phyloP scores from a whole-genome alignment of 129 eudicot species.

The Scalesia atractyloides region DNA sequence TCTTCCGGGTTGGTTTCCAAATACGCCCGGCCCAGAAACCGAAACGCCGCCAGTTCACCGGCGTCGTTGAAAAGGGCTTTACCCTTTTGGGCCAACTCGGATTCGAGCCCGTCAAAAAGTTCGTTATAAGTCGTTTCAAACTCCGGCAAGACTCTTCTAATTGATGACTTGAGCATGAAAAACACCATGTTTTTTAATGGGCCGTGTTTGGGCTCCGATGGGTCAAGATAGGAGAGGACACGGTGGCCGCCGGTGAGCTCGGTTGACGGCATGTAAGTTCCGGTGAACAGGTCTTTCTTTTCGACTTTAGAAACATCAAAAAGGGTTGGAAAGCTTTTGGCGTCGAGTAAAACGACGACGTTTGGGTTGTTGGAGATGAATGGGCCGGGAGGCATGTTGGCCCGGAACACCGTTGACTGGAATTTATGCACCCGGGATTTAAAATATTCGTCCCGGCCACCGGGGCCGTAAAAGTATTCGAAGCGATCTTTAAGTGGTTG shows the following conservation, averaged over 20 bases:
- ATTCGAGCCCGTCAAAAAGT: constrained; percentile 56
- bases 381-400: constrained; percentile 96
- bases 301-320: constrained; percentile 78
- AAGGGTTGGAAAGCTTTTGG: constrained; percentile 71
- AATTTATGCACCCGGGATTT: constrained; percentile 60
- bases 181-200: constrained; percentile 62
- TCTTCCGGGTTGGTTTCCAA: constrained; percentile 57
- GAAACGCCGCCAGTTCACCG: constrained; percentile 72
- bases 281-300: constrained; percentile 78
- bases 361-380: constrained; percentile 59
- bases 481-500: constrained; percentile 63
- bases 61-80: constrained; percentile 60
- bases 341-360: constrained; percentile 84
- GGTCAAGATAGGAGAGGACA: constrained; percentile 73
- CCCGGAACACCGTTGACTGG: constrained; percentile 74
- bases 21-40: constrained; percentile 61
- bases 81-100: constrained; percentile 48
- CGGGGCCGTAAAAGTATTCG: constrained; percentile 71
- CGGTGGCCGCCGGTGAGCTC: constrained; percentile 96
- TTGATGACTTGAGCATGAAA: constrained; percentile 50
- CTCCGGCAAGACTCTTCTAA: constrained; percentile 68
- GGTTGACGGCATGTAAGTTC: constrained; percentile 82
- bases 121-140: constrained; percentile 51
- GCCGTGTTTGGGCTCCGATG: constrained; percentile 80
- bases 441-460: constrained; percentile 67